phyloP scores from a whole-genome alignment of 139 green algal genomes.

The Closterium sp. region DNA sequence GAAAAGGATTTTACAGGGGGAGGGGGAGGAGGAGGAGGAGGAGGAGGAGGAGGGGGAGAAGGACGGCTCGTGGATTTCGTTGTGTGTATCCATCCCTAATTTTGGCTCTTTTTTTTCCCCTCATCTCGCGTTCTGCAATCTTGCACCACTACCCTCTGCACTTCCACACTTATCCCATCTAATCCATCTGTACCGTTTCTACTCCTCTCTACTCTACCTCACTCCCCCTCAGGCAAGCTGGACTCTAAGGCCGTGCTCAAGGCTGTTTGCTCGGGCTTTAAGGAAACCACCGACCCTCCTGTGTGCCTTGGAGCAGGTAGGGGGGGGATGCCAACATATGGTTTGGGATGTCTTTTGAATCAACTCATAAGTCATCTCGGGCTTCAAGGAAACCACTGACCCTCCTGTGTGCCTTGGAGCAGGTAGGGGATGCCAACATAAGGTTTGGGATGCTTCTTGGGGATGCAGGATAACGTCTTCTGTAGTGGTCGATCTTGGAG shows the following conservation, averaged over 20 bases:
- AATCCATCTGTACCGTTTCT: neutral
- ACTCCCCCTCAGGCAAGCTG: slow-evolving; percentile 31
- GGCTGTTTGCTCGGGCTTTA: slow-evolving; percentile 84
- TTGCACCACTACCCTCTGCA: too few species aligned
- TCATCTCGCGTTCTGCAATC: neutral
- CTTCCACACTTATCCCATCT: too few species aligned
- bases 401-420: slow-evolving; percentile 70
- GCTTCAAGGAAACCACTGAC: too few species aligned
- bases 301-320: slow-evolving; percentile 69
- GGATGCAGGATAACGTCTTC: neutral
- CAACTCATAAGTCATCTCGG: too few species aligned
- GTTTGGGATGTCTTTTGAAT: too few species aligned
- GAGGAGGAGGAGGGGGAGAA: too few species aligned
- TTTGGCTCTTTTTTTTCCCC: neutral
- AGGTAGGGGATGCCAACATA: slow-evolving; percentile 26
- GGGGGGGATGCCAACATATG: slow-evolving; percentile 1
- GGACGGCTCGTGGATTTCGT: too few species aligned
- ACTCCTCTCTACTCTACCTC: neutral
- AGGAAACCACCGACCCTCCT: slow-evolving; percentile 60
- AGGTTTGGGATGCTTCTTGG: neutral
- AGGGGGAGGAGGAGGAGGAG: too few species aligned
- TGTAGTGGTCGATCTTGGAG: neutral
- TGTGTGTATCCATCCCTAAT: too few species aligned
- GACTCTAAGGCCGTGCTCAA: slow-evolving; percentile 66
- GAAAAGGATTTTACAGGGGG: too few species aligned